Percentiles rank a stretch among this genome's conserved stretches.
phyloP scores from a whole-genome alignment of 306 rosid species.

The Quercus ilex region DNA sequence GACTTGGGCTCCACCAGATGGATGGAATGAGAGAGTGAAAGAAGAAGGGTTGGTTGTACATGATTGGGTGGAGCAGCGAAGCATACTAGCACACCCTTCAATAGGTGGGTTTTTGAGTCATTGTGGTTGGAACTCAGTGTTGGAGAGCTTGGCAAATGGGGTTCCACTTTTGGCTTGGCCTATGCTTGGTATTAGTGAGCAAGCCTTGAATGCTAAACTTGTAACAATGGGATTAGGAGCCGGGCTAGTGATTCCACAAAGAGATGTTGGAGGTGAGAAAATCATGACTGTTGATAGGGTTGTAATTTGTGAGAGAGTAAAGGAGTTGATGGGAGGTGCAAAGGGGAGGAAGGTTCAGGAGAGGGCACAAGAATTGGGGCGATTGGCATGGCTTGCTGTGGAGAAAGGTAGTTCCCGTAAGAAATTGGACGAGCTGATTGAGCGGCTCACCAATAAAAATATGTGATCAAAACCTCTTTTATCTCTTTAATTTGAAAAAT shows the following conservation, averaged over 20 bases:
- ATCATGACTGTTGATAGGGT: not conserved
- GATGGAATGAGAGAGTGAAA: not conserved
- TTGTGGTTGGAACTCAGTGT: constrained; percentile 33
- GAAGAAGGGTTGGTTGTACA: constrained; percentile 15
- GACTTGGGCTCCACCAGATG: constrained; percentile 19
- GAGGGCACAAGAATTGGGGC: constrained; percentile 7
- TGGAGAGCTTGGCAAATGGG: constrained; percentile 25
- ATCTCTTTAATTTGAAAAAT: too few species aligned
- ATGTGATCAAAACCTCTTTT: too few species aligned
- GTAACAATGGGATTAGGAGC: constrained; percentile 5
- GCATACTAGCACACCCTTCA: constrained; percentile 9
- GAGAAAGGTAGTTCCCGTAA: constrained; percentile 6
- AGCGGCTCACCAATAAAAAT: not conserved
- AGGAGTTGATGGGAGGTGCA: constrained; percentile 29
- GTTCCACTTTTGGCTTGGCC: constrained; percentile 36
- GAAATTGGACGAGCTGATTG: constrained; percentile 7
- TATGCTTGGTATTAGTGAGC: constrained; percentile 15
- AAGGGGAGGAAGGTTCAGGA: constrained; percentile 11
- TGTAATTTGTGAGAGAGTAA: constrained; percentile 16
- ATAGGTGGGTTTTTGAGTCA: constrained; percentile 27
- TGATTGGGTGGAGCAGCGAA: constrained; percentile 24
- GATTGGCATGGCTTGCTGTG: constrained; percentile 13
- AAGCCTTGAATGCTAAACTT: constrained; percentile 22
- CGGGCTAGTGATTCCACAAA: not conserved
- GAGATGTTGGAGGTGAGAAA: not conserved